Conservation (phyloP, 2,329 filamentous ascomycete genomes). For the Stagonosporopsis rhizophila region DNA sequence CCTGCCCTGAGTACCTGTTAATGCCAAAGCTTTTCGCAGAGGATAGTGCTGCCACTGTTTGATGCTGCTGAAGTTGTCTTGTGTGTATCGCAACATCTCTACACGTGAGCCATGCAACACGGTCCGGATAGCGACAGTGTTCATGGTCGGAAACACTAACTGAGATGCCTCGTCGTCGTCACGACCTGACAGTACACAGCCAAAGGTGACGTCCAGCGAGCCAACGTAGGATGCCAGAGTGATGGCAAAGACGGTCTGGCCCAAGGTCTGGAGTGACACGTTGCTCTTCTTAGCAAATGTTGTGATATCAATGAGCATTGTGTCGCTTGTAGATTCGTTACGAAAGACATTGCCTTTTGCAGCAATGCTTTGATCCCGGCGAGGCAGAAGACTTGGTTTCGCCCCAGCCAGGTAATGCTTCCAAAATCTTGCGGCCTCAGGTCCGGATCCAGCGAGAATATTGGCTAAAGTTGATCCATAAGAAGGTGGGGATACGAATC, state of each 20-base stretch:
- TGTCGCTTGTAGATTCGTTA: slow-evolving; percentile 55
- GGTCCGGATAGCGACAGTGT: slow-evolving; percentile 78
- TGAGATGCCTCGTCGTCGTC: slow-evolving; percentile 72
- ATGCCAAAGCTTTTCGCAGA: slow-evolving; percentile 70
- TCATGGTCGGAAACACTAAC: slow-evolving; percentile 89
- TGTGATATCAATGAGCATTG: slow-evolving; percentile 54
- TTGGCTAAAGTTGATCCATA: slow-evolving; percentile 64
- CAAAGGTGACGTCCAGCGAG: slow-evolving; percentile 79
- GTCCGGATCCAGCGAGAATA: slow-evolving; percentile 57
- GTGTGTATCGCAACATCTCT: slow-evolving; percentile 75
- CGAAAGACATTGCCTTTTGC: slow-evolving; percentile 48
- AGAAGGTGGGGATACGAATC: slow-evolving; percentile 52
- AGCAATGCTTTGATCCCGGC: neutral
- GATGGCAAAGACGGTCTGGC: slow-evolving; percentile 78
- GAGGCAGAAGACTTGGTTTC: slow-evolving; percentile 51
- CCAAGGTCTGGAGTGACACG: slow-evolving; percentile 78
- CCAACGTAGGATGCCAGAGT: slow-evolving; percentile 68
- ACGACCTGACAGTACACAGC: slow-evolving; percentile 83
- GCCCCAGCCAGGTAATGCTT: slow-evolving; percentile 67
- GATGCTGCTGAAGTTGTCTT: slow-evolving; percentile 71
- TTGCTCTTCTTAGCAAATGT: slow-evolving; percentile 70
- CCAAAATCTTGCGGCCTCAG: slow-evolving; percentile 72
- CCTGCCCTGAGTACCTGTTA: slow-evolving; percentile 55
- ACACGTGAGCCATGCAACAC: slow-evolving; percentile 72
- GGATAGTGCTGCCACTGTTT: slow-evolving; percentile 79